Base-by-base conservation (phyloP, 306 rosid species). In the Acacia acuminata region DNA sequence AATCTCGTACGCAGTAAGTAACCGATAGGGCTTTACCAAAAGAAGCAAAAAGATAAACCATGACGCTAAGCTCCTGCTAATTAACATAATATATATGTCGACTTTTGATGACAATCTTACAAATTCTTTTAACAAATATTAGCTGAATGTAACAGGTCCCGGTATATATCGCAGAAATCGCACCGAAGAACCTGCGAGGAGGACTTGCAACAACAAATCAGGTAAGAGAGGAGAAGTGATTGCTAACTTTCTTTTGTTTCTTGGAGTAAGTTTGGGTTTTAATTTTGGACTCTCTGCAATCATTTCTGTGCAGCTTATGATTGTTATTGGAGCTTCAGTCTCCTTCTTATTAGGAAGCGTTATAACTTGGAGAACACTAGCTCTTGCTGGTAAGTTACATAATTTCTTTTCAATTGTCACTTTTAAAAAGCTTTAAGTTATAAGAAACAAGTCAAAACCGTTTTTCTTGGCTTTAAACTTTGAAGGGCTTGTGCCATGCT, bases 401-500 rank as follows among this genome's bases (percentile, higher is more conserved):
- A 30, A 65, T 64, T 19, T 73, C 61, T 42, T 40, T 73, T 80
- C 22, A 47, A 36, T 45, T 82, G 19, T 64, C 79, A 63, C 34
- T 63, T 48, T 3, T 32, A 15, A 80, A 71, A 19, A 15, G 19
- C 38, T 34, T 16, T 66, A 24, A 55, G 17, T 47, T 45, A 27
- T 58, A 24, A n/a, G 5, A 25, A 27, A 71, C 24, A n/a, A 16
- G 47, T 50, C 80, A 79, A 16, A 34, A 86, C 45, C 36, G 0
- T 34, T 30, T 16, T 81, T 56, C 77, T 88, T 80, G 20, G n/a
- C 36, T 25, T 83, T 83, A 32, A 76, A 77, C 45, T 82, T 65
- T 87, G 85, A 83, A 93, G 97, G 93, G 80, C 83, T 88, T 60
- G 81, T 88, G 69, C 97, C 97, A 17, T 93, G 91, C 87, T 65